These are phyloP conservation scores for Metroxylon sagu DNA, from an alignment of 176 grass and related monocot species.

Conservation along the genomic window DNA sequence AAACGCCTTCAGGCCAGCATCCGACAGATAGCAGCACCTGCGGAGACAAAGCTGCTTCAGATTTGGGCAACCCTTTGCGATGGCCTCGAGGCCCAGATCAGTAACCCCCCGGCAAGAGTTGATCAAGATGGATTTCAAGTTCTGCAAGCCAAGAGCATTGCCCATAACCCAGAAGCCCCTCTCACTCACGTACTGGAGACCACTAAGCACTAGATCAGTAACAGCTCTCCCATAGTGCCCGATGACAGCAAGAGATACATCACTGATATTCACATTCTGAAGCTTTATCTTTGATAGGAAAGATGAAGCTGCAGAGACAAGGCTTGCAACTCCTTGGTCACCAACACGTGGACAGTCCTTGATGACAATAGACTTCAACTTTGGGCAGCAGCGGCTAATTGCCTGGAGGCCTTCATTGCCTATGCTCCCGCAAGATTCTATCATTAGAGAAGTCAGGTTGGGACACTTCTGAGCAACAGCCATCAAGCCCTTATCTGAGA, in stretches of 20 bases:
- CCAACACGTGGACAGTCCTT: constrained; percentile 61
- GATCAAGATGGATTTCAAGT: constrained; percentile 50
- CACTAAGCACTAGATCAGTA: constrained; percentile 47
- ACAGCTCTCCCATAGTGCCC: constrained; percentile 70
- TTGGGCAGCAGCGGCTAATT: constrained; percentile 47
- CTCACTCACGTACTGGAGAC: constrained; percentile 58
- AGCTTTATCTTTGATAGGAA: constrained; percentile 62
- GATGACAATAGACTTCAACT: constrained; percentile 60
- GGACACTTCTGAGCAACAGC: constrained; percentile 47
- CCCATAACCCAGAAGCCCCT: constrained; percentile 98
- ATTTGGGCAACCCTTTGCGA: constrained; percentile 65
- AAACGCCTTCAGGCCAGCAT: constrained; percentile 57
- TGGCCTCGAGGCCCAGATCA: constrained; percentile 48
- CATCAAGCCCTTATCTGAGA: constrained; percentile 73
- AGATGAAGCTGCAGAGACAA: constrained; percentile 43
- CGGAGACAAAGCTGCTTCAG: constrained; percentile 65
- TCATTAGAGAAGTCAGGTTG: constrained; percentile 36
- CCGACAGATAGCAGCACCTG: constrained; percentile 62
- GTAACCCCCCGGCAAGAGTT: constrained; percentile 67
- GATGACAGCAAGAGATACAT: constrained; percentile 67
- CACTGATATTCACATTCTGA: constrained; percentile 65
- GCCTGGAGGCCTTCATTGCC: constrained; percentile 55
- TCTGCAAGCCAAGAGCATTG: constrained; percentile 76
- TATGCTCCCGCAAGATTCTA: constrained; percentile 55
- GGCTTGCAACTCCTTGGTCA: constrained; percentile 63